Evolutionary conservation across 768 basidiomycete genomes (phyloP).

Genomic region (Chalciporus sphaerocephalus): DNA sequence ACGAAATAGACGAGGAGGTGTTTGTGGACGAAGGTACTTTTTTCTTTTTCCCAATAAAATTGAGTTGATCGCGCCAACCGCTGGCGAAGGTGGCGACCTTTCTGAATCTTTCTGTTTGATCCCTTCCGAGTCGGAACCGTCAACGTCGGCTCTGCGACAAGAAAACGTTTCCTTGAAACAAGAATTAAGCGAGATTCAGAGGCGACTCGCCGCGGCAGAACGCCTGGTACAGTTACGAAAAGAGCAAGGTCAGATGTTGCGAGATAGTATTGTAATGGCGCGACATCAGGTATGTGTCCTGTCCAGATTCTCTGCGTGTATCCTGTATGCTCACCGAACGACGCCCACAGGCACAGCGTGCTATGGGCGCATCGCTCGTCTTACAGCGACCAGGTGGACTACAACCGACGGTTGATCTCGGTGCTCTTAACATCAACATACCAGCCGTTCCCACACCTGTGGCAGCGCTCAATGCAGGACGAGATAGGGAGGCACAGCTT

Average conservation of each 20-base stretch:
- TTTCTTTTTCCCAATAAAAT: neutral
- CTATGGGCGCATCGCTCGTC: slow-evolving; percentile 65
- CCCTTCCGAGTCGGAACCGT: slow-evolving; percentile 54
- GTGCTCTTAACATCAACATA: slow-evolving; percentile 54
- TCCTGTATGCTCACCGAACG: slow-evolving; percentile 4
- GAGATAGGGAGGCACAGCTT: slow-evolving; percentile 54
- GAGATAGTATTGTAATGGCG: slow-evolving; percentile 74
- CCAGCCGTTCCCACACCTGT: slow-evolving; percentile 45
- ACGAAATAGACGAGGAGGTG: slow-evolving; percentile 60
- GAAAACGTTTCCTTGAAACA: slow-evolving; percentile 64
- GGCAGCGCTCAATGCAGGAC: slow-evolving; percentile 46
- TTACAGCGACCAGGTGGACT: slow-evolving; percentile 41
- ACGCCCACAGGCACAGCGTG: slow-evolving; percentile 64
- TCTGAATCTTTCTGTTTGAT: slow-evolving; percentile 80
- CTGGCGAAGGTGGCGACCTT: slow-evolving; percentile 52
- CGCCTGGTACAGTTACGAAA: slow-evolving; percentile 61
- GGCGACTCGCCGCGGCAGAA: slow-evolving; percentile 57
- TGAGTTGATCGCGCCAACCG: neutral
- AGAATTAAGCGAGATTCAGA: slow-evolving; percentile 55
- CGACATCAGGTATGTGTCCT: slow-evolving; percentile 55
- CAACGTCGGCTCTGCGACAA: slow-evolving; percentile 48
- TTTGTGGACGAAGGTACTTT: slow-evolving; percentile 57
- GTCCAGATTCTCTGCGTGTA: neutral
- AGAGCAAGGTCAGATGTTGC: slow-evolving; percentile 74
- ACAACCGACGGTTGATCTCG: slow-evolving; percentile 46